These are phyloP conservation scores for Podila minutissima DNA, from an alignment of 192 early-diverging fungal species.

Conservation along the genomic window DNA sequence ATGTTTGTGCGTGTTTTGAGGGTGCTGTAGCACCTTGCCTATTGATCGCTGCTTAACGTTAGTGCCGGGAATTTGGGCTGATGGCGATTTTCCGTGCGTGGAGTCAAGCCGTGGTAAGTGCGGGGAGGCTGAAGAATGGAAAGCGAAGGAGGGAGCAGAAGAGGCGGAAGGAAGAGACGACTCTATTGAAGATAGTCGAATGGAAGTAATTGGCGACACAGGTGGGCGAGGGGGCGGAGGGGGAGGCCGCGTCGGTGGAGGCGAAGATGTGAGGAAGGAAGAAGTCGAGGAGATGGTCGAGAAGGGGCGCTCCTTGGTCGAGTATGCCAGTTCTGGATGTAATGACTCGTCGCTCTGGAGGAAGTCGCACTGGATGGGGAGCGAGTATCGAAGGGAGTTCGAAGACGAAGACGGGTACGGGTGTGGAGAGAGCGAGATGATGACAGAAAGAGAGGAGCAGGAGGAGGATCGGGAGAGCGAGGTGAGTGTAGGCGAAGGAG, in stretches of 20 bases:
- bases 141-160: background rate
- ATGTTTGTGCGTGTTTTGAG: too few relatives aligned
- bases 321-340: background rate
- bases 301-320: background rate
- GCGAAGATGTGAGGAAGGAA: slow-evolving; percentile 19
- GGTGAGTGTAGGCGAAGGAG: background rate
- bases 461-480: background rate
- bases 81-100: background rate
- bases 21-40: too few relatives aligned
- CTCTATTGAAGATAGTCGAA: background rate
- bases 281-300: background rate
- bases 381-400: background rate
- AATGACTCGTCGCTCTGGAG: background rate
- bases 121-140: background rate
- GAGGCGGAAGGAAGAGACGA: background rate
- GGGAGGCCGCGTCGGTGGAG: slow-evolving; percentile 27
- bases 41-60: too few relatives aligned
- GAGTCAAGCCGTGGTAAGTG: background rate
- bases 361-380: background rate
- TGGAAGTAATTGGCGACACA: background rate
- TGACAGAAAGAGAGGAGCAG: background rate
- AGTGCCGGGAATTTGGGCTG: too few relatives aligned
- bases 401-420: background rate
- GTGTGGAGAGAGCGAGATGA: background rate
- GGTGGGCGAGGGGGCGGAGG: slow-evolving; percentile 28